These are phyloP conservation scores for Tylopilus vinaceipallidus DNA, from an alignment of 768 basidiomycete genomes.

Conservation along the genomic window DNA sequence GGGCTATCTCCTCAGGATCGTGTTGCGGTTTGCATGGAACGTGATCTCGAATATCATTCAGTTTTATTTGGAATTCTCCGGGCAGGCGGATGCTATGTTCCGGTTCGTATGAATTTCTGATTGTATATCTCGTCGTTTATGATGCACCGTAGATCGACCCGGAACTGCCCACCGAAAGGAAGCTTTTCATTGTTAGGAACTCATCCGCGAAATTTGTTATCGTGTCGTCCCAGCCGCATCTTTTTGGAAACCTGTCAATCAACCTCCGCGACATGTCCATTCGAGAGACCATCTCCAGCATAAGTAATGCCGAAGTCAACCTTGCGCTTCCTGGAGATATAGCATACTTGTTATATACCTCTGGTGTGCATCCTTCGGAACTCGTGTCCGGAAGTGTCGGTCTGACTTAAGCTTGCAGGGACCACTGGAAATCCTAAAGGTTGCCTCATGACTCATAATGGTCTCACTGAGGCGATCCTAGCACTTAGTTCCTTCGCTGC, in stretches of 20 bases:
- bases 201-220: conserved; percentile 42
- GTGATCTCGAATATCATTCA: conserved; percentile 41
- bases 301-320: conserved; percentile 30
- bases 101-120: conserved; percentile 34
- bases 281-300: conserved; percentile 27
- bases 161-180: conserved; percentile 45
- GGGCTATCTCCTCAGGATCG: conserved; percentile 39
- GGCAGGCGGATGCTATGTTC: conserved; percentile 52
- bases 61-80: conserved; percentile 44
- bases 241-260: conserved; percentile 23
- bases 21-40: conserved; percentile 46
- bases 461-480: conserved; percentile 33
- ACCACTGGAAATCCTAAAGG: conserved; percentile 54
- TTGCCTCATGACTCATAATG: conserved; percentile 40
- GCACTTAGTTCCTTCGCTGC: conserved; percentile 27
- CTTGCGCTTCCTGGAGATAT: conserved; percentile 31
- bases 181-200: conserved; percentile 43
- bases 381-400: neutral
- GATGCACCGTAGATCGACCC: conserved; percentile 44
- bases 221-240: conserved; percentile 24
- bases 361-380: conserved; percentile 31
- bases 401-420: conserved; percentile 28
- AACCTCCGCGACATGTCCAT: conserved; percentile 20
- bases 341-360: conserved; percentile 50
- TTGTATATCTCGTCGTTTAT: neutral